Conservation (phyloP, 768 basidiomycete species). For the Exidia glandulosa region DNA sequence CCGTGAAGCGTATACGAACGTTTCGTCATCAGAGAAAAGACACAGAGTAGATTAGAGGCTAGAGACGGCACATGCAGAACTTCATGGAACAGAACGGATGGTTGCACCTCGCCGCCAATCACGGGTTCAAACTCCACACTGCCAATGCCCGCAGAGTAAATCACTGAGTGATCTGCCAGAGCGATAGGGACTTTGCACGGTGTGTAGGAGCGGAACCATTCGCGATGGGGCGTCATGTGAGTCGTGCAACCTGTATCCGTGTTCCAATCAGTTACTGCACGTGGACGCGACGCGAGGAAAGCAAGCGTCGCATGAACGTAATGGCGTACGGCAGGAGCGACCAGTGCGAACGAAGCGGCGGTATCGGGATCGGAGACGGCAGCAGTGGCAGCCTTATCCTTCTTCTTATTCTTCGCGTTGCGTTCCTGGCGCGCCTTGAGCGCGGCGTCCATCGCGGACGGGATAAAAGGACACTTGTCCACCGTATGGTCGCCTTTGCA, state of each 20-base stretch:
- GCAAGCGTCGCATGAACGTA: background rate
- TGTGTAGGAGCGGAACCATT: slow-evolving; percentile 16
- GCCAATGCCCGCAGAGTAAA: slow-evolving; percentile 17
- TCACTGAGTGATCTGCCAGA: slow-evolving; percentile 15
- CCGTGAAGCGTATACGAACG: background rate
- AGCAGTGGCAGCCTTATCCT: background rate
- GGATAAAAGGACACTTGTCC: background rate
- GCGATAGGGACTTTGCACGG: slow-evolving; percentile 12
- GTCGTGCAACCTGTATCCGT: slow-evolving; percentile 23
- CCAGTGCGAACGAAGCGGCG: background rate
- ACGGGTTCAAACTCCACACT: slow-evolving; percentile 14
- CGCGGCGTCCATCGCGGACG: background rate
- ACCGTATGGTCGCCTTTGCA: background rate
- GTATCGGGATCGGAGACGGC: background rate
- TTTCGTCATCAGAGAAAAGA: background rate
- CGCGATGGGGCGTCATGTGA: slow-evolving; percentile 23
- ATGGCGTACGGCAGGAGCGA: background rate
- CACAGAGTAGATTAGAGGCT: background rate
- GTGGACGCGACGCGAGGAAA: background rate
- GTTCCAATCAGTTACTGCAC: slow-evolving; percentile 13
- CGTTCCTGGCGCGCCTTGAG: background rate
- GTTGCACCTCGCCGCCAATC: background rate
- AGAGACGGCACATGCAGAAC: slow-evolving; percentile 16
- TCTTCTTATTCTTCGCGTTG: background rate
- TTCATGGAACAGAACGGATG: background rate